Evolutionary conservation across 352 stramenopile species (phyloP).

Genomic region (Phytophthora idaei): DNA sequence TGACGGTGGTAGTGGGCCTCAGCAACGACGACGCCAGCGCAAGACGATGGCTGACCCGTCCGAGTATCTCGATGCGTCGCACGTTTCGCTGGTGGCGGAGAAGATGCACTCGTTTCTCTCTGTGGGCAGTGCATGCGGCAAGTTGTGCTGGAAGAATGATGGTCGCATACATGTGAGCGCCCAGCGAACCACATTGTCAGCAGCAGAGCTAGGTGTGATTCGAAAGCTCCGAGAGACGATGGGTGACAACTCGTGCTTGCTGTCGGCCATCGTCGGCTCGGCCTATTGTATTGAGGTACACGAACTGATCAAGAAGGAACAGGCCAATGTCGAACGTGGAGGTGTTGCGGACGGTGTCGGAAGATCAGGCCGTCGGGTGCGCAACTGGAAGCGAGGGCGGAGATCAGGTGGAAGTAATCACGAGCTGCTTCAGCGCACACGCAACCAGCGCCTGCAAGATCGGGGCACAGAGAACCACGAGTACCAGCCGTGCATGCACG

Average conservation of each 20-base stretch:
- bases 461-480: constrained; percentile 60
- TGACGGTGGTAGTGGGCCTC: neutral
- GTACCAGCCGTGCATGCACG: constrained; percentile 78
- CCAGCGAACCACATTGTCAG: constrained; percentile 1
- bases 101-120: constrained; percentile 54
- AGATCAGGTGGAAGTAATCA: constrained; percentile 53
- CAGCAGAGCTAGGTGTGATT: constrained; percentile 52
- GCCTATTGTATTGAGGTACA: constrained; percentile 52
- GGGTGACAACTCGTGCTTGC: constrained; percentile 70
- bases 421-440: constrained; percentile 64
- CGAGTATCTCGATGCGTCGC: constrained; percentile 62
- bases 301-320: constrained; percentile 46
- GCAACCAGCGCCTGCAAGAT: constrained; percentile 69
- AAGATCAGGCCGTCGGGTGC: constrained; percentile 28
- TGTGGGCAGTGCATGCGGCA: constrained; percentile 34
- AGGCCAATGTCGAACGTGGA: constrained; percentile 11
- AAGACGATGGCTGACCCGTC: constrained; percentile 34
- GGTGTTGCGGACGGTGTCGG: neutral
- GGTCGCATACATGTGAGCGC: neutral
- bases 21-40: constrained; percentile 1
- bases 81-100: constrained; percentile 42
- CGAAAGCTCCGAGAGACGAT: constrained; percentile 61
- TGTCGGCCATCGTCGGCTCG: constrained; percentile 54
- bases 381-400: constrained; percentile 48
- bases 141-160: constrained; percentile 43